Percentiles rank a stretch among this genome's conserved stretches.
These are phyloP conservation scores for Psilocybe subaeruginosa DNA, from an alignment of 768 basidiomycete species.

Conservation along the genomic window DNA sequence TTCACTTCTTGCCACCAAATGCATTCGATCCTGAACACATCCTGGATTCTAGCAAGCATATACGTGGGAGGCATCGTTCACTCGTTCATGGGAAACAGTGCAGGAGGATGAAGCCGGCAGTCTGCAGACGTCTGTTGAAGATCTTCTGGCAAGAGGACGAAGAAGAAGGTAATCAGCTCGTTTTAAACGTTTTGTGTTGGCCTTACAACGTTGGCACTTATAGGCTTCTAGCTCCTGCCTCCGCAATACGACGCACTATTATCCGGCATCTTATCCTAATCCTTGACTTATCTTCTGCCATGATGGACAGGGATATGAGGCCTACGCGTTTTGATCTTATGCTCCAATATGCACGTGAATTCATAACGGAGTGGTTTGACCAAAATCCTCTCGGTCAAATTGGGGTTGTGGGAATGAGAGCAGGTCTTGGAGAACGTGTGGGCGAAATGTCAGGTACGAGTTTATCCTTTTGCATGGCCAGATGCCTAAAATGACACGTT, in stretches of 20 bases:
- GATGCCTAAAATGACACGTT: not conserved
- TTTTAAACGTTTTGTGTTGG: not conserved
- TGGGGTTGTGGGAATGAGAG: constrained; percentile 90
- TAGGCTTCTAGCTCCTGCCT: constrained; percentile 80
- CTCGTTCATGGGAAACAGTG: constrained; percentile 95
- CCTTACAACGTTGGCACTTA: not conserved
- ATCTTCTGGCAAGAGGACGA: constrained; percentile 83
- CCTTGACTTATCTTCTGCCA: constrained; percentile 89
- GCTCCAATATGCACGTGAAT: constrained; percentile 89
- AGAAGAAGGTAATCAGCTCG: constrained; percentile 68
- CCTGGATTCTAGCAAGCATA: constrained; percentile 67
- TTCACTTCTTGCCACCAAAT: not conserved
- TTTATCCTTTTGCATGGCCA: not conserved
- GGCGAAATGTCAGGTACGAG: constrained; percentile 88
- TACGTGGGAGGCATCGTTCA: constrained; percentile 95
- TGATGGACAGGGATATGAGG: constrained; percentile 96
- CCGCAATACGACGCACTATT: constrained; percentile 91
- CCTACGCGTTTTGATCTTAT: constrained; percentile 92
- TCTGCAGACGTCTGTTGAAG: constrained; percentile 87
- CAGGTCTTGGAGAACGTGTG: constrained; percentile 88
- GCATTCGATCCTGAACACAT: not conserved
- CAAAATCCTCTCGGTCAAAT: constrained; percentile 99
- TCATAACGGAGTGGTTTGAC: constrained; percentile 97
- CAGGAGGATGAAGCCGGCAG: constrained; percentile 96
- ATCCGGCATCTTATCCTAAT: constrained; percentile 93